A percentile compares a stretch with the other conserved stretches of the same genome.
Evolutionary conservation across 805 yeast genomes (phyloP).

Genomic region (Zygoascus flipseniorum): DNA sequence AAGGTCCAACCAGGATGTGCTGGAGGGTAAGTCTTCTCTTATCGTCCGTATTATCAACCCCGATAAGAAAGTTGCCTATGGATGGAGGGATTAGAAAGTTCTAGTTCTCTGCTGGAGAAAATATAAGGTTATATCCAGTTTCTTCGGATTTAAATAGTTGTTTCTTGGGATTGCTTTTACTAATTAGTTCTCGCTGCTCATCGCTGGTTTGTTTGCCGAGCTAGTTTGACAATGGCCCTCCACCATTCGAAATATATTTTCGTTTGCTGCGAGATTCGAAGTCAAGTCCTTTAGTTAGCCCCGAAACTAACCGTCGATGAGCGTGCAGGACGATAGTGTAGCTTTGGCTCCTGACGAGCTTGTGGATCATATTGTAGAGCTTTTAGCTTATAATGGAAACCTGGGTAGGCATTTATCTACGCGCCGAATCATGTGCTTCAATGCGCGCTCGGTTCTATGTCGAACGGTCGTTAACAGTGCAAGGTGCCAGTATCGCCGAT

Average conservation of each 20-base stretch:
- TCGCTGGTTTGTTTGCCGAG: too few species aligned
- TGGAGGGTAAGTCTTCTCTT: background rate
- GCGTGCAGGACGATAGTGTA: background rate
- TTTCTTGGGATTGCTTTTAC: too few species aligned
- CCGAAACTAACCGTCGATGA: background rate
- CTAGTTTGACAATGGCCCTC: background rate
- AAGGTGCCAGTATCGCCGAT: conserved; percentile 22
- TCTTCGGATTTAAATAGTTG: too few species aligned
- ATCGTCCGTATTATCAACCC: background rate
- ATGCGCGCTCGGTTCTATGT: background rate
- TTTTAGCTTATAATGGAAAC: conserved; percentile 25
- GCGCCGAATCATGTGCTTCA: background rate
- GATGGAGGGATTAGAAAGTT: too few species aligned
- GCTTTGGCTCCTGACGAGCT: conserved; percentile 23
- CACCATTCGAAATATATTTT: background rate
- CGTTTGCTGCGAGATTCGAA: background rate
- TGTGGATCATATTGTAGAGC: conserved; percentile 22
- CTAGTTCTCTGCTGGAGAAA: too few species aligned
- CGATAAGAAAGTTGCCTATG: background rate
- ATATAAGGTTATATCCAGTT: too few species aligned
- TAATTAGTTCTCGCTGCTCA: too few species aligned
- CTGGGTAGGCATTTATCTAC: conserved; percentile 18
- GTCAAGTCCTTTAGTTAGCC: background rate
- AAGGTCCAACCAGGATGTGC: background rate
- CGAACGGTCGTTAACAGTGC: too few species aligned